phyloP scores from a whole-genome alignment of 176 grass and related monocot species.

The Calamus simplicifolius region DNA sequence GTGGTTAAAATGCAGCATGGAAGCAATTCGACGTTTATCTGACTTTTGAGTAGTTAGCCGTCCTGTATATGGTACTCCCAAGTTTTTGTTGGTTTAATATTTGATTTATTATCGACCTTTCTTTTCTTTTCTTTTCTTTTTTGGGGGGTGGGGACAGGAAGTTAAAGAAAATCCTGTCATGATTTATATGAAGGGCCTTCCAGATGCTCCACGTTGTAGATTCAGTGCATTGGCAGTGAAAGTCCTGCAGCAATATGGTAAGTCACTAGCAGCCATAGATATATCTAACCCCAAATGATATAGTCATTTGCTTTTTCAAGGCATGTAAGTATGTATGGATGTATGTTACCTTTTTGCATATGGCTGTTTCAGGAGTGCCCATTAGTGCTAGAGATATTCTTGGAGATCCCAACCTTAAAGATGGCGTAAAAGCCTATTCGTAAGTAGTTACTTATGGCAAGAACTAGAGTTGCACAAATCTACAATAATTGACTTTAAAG shows the following conservation, averaged over 20 bases:
- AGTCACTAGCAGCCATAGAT: constrained; percentile 6
- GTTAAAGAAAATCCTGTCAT: constrained; percentile 65
- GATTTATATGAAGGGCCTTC: constrained; percentile 89
- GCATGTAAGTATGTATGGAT: neutral
- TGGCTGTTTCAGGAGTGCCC: constrained; percentile 35
- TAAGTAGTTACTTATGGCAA: constrained; percentile 18
- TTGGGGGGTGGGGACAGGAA: constrained; percentile 30
- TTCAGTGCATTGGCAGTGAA: constrained; percentile 93
- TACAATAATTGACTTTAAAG: too few species aligned
- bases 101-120: neutral
- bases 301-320: neutral
- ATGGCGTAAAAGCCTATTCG: constrained; percentile 74
- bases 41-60: too few species aligned
- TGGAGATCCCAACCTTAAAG: constrained; percentile 65
- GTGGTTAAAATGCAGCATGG: too few species aligned
- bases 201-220: constrained; percentile 73
- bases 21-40: too few species aligned
- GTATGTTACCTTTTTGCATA: neutral
- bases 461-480: too few species aligned
- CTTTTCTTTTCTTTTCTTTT: neutral
- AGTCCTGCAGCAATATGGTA: constrained; percentile 83
- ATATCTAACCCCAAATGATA: neutral
- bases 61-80: neutral
- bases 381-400: constrained; percentile 79
- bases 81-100: constrained; percentile 10